Base-by-base conservation (phyloP, 768 basidiomycete species). In the Mycena rosella region DNA sequence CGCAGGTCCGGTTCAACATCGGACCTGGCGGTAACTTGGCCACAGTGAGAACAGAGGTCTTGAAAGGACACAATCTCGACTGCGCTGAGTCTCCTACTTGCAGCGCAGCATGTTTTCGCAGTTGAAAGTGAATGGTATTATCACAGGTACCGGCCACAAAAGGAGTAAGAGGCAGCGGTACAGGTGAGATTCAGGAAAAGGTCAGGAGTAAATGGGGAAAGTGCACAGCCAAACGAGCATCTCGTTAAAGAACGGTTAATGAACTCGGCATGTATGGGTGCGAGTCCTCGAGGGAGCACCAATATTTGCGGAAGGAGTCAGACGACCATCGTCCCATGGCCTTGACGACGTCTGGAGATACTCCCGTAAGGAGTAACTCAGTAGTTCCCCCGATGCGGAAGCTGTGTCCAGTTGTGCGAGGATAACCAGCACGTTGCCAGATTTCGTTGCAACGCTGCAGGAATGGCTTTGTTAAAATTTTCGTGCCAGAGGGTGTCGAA, bases 181-280 rank as follows among this genome's bases (percentile, higher is more conserved):
- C 20, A 44, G 42, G 4, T 44, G 42, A 44, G 42, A 20, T 44
- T 44, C 20, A 44, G 42, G 42, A 10, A 44, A n/a, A 20, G 38
- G 38, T 15, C 38, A 40, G 5, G 38, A 40, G 6, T 40, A 40
- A 40, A 40, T 40, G 6, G 42, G 42, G 42, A 44, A 44, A 44
- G 20, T 44, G 20, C 42, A 44, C 42, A 44, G 42, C 42, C 42
- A 20, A 44, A 44, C 42, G 42, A 44, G 42, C 42, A 44, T 44
- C 42, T 44, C 42, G 42, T 44, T 44, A n/a, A 44, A 20, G 42
- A 44, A 44, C 42, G 42, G 42, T 44, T 44, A 44, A 44, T 44
- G n/a, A n/a, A n/a, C n/a, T n/a, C n/a, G 32, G n/a, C n/a, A n/a
- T n/a, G n/a, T n/a, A n/a, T n/a, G n/a, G n/a, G n/a, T n/a, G n/a